Base-by-base conservation (phyloP, 2,329 filamentous ascomycete species). In the Cadophora malorum region DNA sequence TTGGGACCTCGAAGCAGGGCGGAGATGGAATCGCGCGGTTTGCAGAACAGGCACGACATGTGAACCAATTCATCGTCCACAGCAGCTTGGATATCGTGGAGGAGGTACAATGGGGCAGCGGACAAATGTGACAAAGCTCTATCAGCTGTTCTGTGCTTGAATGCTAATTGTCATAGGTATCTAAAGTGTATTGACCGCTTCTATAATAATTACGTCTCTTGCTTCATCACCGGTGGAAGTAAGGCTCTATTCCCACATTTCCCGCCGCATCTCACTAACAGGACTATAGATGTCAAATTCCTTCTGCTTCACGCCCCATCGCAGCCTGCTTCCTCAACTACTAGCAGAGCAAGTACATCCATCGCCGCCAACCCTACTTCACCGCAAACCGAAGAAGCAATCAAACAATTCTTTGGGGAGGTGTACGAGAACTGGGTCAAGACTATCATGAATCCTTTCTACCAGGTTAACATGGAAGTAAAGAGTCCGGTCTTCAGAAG, bases 391-490 rank as follows among this genome's bases (percentile, higher is more conserved):
- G 96, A 99, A 81, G 96, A 99, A 82, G 95, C 96, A 4, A 92
- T 98, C 74, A 90, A 93, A 78, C 93, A 93, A 80, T 99, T 98
- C 82, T 97, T 99, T 82, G 85, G 87, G 19, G 96, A 99, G 78
- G 92, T 97, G 14, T 98, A 97, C 81, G 96, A 99, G 81, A 93
- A 90, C 74, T 99, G 95, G 90, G 88, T 97, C 72, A 99, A 99
- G 85, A 92, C 94, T 14, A 89, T 94, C 67, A 98, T 99, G 96
- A 98, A 89, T 78, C 96, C 96, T 0, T 99, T 99, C 79, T 98
- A 97, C 82, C 85, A 86, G 64, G 88, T 91, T 65, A 95, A 97
- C 72, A 91, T 91, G 85, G 90, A 92, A 74, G 90, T 99, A 63
- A 89, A 86, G 77, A 98, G 94, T 80, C 91, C 93, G 0, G 87